Evolutionary conservation across 768 basidiomycete species (phyloP), one percentile per base, ranked within the genome.

Genomic region (Tulasnella sp.): DNA sequence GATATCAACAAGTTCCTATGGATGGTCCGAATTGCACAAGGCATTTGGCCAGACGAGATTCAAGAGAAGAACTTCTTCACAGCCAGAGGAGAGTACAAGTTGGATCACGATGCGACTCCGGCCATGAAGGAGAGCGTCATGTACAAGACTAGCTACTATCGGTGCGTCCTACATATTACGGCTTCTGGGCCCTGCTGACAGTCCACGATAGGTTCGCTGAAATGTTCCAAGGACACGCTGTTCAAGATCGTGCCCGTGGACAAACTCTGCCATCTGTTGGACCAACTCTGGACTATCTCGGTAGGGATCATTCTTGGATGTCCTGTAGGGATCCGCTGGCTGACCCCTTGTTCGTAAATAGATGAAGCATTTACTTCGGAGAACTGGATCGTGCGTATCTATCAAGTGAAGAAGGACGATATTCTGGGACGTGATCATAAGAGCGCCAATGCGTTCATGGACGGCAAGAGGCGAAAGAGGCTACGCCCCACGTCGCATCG

Each of bases 1-100:
- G 97, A 99, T 79, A 91, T 99, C 83, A 99, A 99, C 87, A 99
- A 99, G 82, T 99, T 98, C 87, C 81, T 99, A 65, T 98, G 95
- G 95, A 98, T 98, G 93, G 90, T 98, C 73, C 88, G 92, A 71
- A 94, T 94, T 75, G 88, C 93, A 5, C 94, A 96, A 77, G 95
- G 95, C 65, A 90, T 96, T 36, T 98, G 95, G 95, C 97, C 97
- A 0, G 94, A 98, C 40, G 97, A 98, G 81, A 92, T 99, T 74
- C 94, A 92, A 79, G 97, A 99, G 81, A 86, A 89, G 41, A 90
- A 91, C 79, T 99, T 92, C 83, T 99, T 99, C 81, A 98, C 91
- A 0, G 84, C 88, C 29, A 83, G 90, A 16, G 97, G 97, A 62
- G 97, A 98, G 79, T 99, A 98, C 82, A 88, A 89, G 72, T 84